Conservation (phyloP, 257 asterid genomes). For the Solanum rostratum region DNA sequence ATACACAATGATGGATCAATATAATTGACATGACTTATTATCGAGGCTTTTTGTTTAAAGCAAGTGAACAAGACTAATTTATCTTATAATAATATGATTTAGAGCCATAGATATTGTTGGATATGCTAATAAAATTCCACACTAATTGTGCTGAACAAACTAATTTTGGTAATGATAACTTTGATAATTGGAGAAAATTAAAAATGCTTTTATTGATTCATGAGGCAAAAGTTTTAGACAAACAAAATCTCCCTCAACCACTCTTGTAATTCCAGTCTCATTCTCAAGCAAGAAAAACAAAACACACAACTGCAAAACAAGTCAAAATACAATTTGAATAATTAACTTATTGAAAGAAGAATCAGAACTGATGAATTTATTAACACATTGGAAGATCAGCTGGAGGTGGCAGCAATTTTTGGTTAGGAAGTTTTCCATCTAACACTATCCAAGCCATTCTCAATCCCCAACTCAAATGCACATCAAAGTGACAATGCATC, state of each 20-base stretch:
- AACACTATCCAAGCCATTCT: slow-evolving; percentile 72
- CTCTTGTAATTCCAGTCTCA: background rate
- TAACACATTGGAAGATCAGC: slow-evolving; percentile 66
- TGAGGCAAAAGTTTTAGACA: background rate
- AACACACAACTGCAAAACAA: background rate
- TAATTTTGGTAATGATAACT: background rate
- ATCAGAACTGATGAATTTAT: background rate
- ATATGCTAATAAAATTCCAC: background rate
- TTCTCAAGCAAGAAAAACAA: background rate
- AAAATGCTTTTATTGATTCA: background rate
- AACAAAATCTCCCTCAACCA: background rate
- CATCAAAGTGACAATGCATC: slow-evolving; percentile 62
- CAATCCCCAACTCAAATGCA: slow-evolving; percentile 71
- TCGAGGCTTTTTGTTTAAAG: background rate
- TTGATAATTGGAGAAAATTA: background rate
- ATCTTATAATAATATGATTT: background rate
- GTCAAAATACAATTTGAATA: background rate
- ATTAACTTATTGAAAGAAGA: background rate
- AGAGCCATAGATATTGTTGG: background rate
- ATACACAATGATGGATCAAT: background rate
- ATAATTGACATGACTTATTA: background rate
- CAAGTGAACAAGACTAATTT: background rate
- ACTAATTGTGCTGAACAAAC: too few species aligned
- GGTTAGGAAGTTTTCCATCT: slow-evolving; percentile 58
- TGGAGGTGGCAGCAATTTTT: slow-evolving; percentile 63